Percentiles rank a stretch among this genome's conserved stretches.
Conservation (phyloP, 805 yeast genomes). For the Starmerella floricola region DNA sequence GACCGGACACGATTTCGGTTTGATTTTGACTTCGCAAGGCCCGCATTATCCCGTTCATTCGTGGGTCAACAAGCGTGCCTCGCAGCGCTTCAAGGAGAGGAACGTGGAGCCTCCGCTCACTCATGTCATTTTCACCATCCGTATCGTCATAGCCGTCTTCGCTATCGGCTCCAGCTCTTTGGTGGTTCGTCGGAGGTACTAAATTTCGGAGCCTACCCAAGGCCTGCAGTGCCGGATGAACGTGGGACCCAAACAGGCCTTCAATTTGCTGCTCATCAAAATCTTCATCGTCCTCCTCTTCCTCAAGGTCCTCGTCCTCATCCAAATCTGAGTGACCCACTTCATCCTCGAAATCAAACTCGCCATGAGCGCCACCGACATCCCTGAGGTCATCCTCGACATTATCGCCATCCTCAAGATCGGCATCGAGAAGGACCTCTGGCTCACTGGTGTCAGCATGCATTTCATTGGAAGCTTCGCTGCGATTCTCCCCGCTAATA, state of each 20-base stretch:
- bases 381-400: slow-evolving; percentile 15
- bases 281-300: slow-evolving; percentile 3
- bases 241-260: not conserved
- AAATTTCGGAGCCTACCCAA: not conserved
- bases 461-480: slow-evolving; percentile 2
- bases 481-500: slow-evolving; percentile 1
- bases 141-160: slow-evolving; percentile 23
- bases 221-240: not conserved
- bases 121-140: slow-evolving; percentile 18
- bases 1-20: slow-evolving; percentile 22
- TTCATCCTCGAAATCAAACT: slow-evolving; percentile 5
- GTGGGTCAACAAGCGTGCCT: slow-evolving; percentile 8
- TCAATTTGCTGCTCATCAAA: slow-evolving; percentile 17
- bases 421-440: slow-evolving; percentile 15
- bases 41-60: slow-evolving; percentile 23
- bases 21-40: slow-evolving; percentile 9
- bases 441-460: slow-evolving; percentile 12
- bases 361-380: slow-evolving; percentile 6
- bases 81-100: slow-evolving; percentile 2
- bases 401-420: slow-evolving; percentile 5
- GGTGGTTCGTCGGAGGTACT: slow-evolving; percentile 7
- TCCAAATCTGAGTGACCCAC: slow-evolving; percentile 18
- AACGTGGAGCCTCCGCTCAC: slow-evolving; percentile 20
- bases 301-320: slow-evolving; percentile 19
- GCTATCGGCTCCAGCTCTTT: slow-evolving; percentile 21